phyloP scores from a whole-genome alignment of 1,139 yeast genomes.

The Yamadazyma mexicana region DNA sequence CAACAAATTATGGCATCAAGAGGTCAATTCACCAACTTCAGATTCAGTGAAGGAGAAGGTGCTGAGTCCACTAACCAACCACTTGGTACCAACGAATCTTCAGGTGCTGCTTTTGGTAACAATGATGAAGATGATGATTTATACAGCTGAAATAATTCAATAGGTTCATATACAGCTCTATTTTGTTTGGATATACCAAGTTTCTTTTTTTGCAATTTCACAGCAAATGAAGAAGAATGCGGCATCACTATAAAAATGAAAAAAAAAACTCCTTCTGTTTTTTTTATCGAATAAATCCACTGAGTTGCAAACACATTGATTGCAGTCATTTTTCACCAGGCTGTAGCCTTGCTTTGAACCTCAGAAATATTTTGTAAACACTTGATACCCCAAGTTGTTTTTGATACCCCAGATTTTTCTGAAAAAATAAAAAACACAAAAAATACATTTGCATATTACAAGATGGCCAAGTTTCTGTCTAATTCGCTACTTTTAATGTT shows the following conservation, averaged over 20 bases:
- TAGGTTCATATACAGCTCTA: background rate
- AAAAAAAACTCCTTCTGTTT: background rate
- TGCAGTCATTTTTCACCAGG: background rate
- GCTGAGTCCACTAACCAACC: slow-evolving; percentile 17
- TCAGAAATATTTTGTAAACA: background rate
- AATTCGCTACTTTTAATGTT: slow-evolving; percentile 24
- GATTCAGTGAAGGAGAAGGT: slow-evolving; percentile 57
- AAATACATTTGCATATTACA: background rate
- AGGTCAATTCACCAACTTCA: slow-evolving; percentile 82
- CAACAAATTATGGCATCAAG: slow-evolving; percentile 95
- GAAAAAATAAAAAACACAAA: too few relatives aligned
- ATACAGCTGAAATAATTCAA: slow-evolving; percentile 54
- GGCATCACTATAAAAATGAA: slow-evolving; percentile 1
- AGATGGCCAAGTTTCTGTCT: slow-evolving; percentile 17
- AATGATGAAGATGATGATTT: slow-evolving; percentile 94
- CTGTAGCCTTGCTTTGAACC: background rate
- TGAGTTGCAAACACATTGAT: background rate
- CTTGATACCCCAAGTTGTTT: slow-evolving; percentile 1
- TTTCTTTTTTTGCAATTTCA: background rate
- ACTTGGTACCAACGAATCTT: slow-evolving; percentile 14
- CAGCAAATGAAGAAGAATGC: background rate
- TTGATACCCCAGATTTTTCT: too few relatives aligned
- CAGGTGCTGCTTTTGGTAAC: slow-evolving; percentile 51
- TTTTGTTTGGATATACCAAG: background rate
- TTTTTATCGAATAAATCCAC: too few relatives aligned